Evolutionary conservation across 345 rosid species (phyloP).

Genomic region (Fremontodendron californicum): DNA sequence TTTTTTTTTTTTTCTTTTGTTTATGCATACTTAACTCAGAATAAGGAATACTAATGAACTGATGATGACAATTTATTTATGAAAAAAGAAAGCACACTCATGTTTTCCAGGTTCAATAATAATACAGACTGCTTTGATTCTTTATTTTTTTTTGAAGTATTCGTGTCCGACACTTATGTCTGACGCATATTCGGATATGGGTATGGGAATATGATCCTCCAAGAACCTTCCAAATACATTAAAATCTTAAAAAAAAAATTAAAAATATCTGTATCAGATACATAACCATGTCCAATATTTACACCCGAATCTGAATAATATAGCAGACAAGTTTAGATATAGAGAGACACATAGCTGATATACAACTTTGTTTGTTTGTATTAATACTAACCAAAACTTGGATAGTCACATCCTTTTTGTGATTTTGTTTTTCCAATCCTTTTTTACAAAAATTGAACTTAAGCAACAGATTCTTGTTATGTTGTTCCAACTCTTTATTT

Average conservation of each 20-base stretch:
- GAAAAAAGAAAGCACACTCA: not conserved
- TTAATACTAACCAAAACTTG: conserved; percentile 22
- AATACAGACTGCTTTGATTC: conserved; percentile 1
- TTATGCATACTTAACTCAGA: not conserved
- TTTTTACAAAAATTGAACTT: conserved; percentile 18
- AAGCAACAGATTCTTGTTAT: conserved; percentile 22
- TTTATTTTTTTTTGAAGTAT: too few species aligned
- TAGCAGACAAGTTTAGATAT: too few species aligned
- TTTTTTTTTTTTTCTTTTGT: too few species aligned
- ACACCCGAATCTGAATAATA: too few species aligned
- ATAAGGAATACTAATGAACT: not conserved
- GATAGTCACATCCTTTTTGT: conserved; percentile 13
- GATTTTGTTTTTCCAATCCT: not conserved
- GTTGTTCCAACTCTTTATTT: too few species aligned
- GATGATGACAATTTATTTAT: not conserved
- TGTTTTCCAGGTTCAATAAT: not conserved
- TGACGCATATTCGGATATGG: too few species aligned
- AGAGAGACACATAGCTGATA: not conserved
- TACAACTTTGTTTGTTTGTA: conserved; percentile 11
- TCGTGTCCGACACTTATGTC: too few species aligned
- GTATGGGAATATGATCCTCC: too few species aligned
- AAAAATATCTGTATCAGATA: too few species aligned
- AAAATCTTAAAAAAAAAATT: too few species aligned
- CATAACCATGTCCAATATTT: too few species aligned
- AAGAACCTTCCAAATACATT: too few species aligned